These are phyloP conservation scores for Beauveria pseudobassiana DNA, from an alignment of 2,329 filamentous ascomycete genomes.

Conservation along the genomic window DNA sequence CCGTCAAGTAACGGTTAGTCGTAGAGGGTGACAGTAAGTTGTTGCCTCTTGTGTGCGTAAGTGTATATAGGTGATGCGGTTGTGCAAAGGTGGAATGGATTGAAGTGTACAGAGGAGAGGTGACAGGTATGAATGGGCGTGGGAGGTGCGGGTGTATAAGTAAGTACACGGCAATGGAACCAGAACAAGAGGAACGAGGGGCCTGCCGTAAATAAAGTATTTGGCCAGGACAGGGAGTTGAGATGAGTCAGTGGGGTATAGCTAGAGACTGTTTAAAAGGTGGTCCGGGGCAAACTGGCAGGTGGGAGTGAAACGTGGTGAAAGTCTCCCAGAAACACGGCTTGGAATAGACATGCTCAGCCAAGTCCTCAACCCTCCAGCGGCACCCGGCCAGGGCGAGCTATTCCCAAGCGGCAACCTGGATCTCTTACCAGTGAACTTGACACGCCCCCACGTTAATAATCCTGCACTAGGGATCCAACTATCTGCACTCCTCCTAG, in stretches of 20 bases:
- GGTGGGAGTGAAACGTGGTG: constrained; percentile 8
- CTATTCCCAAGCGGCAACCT: constrained; percentile 3
- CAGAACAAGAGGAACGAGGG: not conserved
- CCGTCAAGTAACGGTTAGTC: not conserved
- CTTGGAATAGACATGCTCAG: constrained; percentile 1
- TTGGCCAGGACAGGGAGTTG: constrained; percentile 5
- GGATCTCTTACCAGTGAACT: not conserved
- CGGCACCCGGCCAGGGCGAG: constrained; percentile 3
- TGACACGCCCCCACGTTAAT: constrained; percentile 2
- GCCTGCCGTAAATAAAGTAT: constrained; percentile 7
- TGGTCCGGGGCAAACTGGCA: constrained; percentile 7
- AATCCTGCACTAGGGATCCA: not conserved
- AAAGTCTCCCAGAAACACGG: constrained; percentile 7
- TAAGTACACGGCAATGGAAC: not conserved
- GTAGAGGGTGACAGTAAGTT: not conserved
- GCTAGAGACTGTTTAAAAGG: constrained; percentile 6
- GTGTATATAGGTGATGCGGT: not conserved
- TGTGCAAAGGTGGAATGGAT: not conserved
- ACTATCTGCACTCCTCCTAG: not conserved
- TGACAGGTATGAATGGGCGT: not conserved
- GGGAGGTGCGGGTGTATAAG: constrained; percentile 7
- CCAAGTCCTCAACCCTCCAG: constrained; percentile 2
- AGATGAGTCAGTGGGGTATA: constrained; percentile 11
- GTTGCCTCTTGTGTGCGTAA: not conserved
- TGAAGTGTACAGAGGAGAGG: not conserved